Percentiles rank a stretch among this genome's conserved stretches.
These are phyloP conservation scores for Pseudogymnoascus sp. DNA, from an alignment of 2,329 filamentous ascomycete genomes.

Conservation along the genomic window DNA sequence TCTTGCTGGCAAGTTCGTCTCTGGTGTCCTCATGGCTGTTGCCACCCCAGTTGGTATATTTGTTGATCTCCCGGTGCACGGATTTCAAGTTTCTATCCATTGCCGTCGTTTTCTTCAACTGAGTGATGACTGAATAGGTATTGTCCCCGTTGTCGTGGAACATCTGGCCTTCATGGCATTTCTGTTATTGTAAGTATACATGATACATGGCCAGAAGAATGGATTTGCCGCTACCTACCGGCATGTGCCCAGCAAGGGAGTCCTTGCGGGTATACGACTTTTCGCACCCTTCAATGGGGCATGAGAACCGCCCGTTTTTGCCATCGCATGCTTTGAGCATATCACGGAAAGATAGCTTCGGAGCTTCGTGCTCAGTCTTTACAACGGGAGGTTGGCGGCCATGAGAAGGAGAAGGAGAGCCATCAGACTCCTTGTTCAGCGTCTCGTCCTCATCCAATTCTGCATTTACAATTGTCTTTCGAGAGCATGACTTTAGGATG, in stretches of 20 bases:
- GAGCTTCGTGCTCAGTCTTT: not conserved
- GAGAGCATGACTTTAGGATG: not conserved
- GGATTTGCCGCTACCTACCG: not conserved
- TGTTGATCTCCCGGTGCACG: not conserved
- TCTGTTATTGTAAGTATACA: not conserved
- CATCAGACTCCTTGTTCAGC: not conserved
- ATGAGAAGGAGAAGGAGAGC: not conserved
- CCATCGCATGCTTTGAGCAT: not conserved
- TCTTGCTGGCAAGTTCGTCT: not conserved
- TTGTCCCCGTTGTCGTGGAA: not conserved
- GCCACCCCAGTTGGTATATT: not conserved
- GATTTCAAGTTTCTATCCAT: not conserved
- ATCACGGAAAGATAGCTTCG: not conserved
- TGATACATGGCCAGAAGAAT: not conserved
- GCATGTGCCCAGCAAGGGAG: not conserved
- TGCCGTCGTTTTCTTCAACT: not conserved
- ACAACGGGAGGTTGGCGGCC: not conserved
- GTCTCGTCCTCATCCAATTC: not conserved
- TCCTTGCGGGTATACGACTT: slow-evolving; percentile 7
- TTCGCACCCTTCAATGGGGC: not conserved
- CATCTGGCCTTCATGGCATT: not conserved
- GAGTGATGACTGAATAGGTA: not conserved
- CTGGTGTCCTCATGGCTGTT: not conserved
- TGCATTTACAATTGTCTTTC: not conserved
- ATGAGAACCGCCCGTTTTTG: not conserved